These are phyloP conservation scores for Chaetomiaceae sp. DNA, from an alignment of 2,329 filamentous ascomycete species.

Conservation along the genomic window DNA sequence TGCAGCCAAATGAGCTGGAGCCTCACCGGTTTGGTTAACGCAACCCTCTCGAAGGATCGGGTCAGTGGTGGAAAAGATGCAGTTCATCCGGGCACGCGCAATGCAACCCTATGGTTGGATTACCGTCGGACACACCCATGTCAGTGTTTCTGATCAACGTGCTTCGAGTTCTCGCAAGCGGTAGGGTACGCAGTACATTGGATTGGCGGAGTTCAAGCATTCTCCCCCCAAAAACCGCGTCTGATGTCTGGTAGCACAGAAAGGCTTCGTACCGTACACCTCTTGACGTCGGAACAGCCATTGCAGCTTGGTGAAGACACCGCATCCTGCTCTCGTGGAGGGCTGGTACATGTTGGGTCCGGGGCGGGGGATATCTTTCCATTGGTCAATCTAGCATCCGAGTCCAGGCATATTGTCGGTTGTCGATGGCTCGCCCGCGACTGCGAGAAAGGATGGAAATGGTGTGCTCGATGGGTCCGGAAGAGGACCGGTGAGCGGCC, in stretches of 20 bases:
- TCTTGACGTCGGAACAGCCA: too few relatives aligned
- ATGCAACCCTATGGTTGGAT: constrained; percentile 14
- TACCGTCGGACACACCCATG: background rate
- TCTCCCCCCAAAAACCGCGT: too few relatives aligned
- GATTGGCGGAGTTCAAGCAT: too few relatives aligned
- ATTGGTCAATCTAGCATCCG: background rate
- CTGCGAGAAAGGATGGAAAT: constrained; percentile 15
- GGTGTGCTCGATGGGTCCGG: constrained; percentile 21
- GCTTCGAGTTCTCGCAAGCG: constrained; percentile 1
- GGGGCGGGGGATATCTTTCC: background rate
- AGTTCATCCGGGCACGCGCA: constrained; percentile 12
- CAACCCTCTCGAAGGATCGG: constrained; percentile 12
- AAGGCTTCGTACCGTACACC: too few relatives aligned
- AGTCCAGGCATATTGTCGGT: background rate
- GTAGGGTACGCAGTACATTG: too few relatives aligned
- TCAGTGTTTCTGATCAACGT: background rate
- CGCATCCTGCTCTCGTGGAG: constrained; percentile 2
- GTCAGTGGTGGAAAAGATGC: constrained; percentile 2
- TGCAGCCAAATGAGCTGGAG: constrained; percentile 3
- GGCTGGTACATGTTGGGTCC: constrained; percentile 1
- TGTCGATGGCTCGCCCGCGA: constrained; percentile 2
- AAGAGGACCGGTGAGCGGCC: constrained; percentile 25
- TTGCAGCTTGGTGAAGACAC: background rate
- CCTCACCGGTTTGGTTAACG: constrained; percentile 12
- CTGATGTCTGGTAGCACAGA: too few relatives aligned